phyloP scores from a whole-genome alignment of 2,329 filamentous ascomycete species.

The Fusarium hainanense region DNA sequence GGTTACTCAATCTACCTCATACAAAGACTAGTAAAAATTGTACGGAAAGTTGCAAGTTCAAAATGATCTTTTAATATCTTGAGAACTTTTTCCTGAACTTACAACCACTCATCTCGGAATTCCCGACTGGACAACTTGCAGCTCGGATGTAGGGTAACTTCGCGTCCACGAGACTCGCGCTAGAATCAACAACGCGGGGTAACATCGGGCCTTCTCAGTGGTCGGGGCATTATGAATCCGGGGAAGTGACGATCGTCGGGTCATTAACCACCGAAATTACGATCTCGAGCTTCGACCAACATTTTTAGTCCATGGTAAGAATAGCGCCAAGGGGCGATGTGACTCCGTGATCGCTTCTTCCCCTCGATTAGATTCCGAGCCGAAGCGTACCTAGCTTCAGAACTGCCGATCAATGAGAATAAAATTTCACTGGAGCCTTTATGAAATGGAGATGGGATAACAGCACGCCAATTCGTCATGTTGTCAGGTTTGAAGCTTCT shows the following conservation, averaged over 20 bases:
- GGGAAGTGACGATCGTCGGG: background rate
- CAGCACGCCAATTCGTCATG: background rate
- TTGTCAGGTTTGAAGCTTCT: background rate
- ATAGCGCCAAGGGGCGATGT: background rate
- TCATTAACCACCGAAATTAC: background rate
- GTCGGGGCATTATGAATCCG: background rate
- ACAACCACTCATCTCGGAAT: background rate
- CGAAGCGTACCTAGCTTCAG: background rate
- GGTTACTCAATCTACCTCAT: fast-evolving
- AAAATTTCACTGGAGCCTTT: background rate
- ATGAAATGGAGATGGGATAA: background rate
- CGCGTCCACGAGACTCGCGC: background rate
- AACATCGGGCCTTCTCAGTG: background rate
- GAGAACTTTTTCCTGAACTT: background rate
- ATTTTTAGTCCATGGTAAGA: background rate
- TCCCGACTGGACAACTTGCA: background rate
- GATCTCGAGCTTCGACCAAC: background rate
- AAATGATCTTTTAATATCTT: fast-evolving
- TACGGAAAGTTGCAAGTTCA: background rate
- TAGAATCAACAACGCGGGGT: background rate
- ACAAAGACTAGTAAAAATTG: background rate
- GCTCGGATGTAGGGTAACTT: background rate
- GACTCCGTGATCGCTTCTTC: background rate
- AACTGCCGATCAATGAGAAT: background rate
- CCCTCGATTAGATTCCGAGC: background rate